Evolutionary conservation across 139 green algal species (phyloP).

Genomic region (Chlamydomonas sp.): DNA sequence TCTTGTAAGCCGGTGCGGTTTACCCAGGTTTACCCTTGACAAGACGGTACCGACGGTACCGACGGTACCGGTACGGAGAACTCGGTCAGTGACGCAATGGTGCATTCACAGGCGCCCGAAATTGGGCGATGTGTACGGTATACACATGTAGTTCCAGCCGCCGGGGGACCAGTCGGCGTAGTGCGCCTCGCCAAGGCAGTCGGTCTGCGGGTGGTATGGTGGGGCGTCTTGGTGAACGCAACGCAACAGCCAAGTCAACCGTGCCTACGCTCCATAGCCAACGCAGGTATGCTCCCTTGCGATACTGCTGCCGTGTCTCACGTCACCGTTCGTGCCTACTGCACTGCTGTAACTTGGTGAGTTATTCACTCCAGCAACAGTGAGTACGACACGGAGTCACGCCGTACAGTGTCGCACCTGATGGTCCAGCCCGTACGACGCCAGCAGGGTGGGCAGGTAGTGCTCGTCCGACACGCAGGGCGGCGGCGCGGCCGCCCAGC

Average conservation of each 20-base stretch:
- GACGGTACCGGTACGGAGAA: neutral
- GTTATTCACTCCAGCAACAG: too few species aligned
- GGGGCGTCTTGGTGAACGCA: too few species aligned
- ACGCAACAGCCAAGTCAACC: too few species aligned
- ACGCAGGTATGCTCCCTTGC: too few species aligned
- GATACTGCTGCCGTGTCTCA: neutral
- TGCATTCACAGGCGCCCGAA: neutral
- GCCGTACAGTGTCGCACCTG: neutral
- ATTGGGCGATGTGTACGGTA: neutral
- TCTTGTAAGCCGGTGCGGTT: neutral
- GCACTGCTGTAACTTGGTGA: too few species aligned
- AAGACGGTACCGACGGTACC: neutral
- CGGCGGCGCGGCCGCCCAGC: neutral
- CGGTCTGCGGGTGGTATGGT: constrained; percentile 29
- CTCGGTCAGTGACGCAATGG: neutral
- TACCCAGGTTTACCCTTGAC: neutral
- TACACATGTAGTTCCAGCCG: neutral
- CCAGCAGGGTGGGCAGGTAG: constrained; percentile 39
- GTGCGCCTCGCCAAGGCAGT: constrained; percentile 33
- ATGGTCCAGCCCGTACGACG: constrained; percentile 29
- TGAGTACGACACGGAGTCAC: too few species aligned
- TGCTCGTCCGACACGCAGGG: constrained; percentile 56
- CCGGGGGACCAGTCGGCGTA: constrained; percentile 27
- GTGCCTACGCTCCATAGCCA: too few species aligned
- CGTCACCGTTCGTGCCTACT: too few species aligned